Base-by-base conservation (phyloP, 1,284 basidiomycete species). In the Cutaneotrichosporon cavernicola region DNA sequence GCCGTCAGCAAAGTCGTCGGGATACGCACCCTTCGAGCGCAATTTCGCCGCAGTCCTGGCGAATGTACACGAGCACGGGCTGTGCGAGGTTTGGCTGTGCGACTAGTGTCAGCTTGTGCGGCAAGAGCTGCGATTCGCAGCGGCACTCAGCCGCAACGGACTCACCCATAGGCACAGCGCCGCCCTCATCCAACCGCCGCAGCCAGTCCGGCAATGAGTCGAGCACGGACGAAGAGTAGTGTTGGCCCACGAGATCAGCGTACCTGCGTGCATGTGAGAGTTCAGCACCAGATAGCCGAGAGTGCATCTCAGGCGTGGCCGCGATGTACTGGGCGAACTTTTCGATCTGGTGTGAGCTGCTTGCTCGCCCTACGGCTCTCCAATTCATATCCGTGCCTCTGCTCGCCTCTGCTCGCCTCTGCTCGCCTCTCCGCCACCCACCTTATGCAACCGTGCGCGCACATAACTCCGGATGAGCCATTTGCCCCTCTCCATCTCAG, bases 401-500 rank as follows among this genome's bases (percentile, higher is more conserved):
- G 26, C 26, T 26, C 26, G 26, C 26, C 26, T 26, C 26, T 26
- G 26, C 26, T 26, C 26, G 26, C 26, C 26, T 26, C 26, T 26
- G 49, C 22, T 26, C 49, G 49, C 8, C 26, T 13, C n/a, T 22
- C 22, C 49, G n/a, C 49, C 21, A 72, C 83, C 58, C 65, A 90
- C 92, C 85, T 97, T 97, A 83, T 85, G 87, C 60, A 95, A 76
- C 66, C 93, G 83, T 40, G 89, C 90, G n/a, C 92, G 85, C 5
- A 95, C 85, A 76, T 95, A 96, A 1, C 89, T 90, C 62, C 92
- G 82, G 26, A 95, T 87, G 64, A 95, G 86, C 74, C 91, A 97
- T 80, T 92, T 93, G 72, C 92, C 90, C 50, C 93, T 86, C 78
- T 97, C 93, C 73, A 94, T 87, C 80, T 97, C 93, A 0, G 91